Percentiles rank a stretch among this genome's conserved stretches.
phyloP scores from a whole-genome alignment of 2,329 filamentous ascomycete genomes.

The Lomentospora prolificans region DNA sequence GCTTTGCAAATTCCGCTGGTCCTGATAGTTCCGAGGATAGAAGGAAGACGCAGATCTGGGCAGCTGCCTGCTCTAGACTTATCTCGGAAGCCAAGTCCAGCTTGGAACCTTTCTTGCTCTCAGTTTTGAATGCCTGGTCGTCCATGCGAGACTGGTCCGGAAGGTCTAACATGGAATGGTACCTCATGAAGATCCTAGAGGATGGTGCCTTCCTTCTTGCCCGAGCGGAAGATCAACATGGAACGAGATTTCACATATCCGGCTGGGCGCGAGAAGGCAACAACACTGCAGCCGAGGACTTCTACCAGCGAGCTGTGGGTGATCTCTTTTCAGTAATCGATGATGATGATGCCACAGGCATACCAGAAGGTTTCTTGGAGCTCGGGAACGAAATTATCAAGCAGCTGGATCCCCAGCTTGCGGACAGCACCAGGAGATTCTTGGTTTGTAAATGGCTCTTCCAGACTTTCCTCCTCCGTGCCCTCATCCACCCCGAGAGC shows the following conservation, averaged over 20 bases:
- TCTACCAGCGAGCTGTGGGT: slow-evolving; percentile 73
- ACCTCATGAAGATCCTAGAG: slow-evolving; percentile 88
- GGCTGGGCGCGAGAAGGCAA: slow-evolving; percentile 70
- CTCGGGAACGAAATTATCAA: slow-evolving; percentile 75
- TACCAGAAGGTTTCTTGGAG: slow-evolving; percentile 76
- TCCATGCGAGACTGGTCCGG: slow-evolving; percentile 83
- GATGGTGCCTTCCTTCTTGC: slow-evolving; percentile 87
- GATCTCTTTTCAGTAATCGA: slow-evolving; percentile 79
- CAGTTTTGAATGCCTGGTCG: slow-evolving; percentile 80
- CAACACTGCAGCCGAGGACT: slow-evolving; percentile 74
- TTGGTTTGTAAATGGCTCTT: slow-evolving; percentile 90
- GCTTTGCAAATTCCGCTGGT: slow-evolving; percentile 78
- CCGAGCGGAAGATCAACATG: slow-evolving; percentile 68
- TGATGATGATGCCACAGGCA: slow-evolving; percentile 72
- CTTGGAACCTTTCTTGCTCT: slow-evolving; percentile 70
- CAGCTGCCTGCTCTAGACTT: slow-evolving; percentile 72
- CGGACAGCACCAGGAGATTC: slow-evolving; percentile 69
- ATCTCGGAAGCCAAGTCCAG: slow-evolving; percentile 68
- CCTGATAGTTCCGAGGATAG: slow-evolving; percentile 74
- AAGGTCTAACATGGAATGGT: slow-evolving; percentile 82
- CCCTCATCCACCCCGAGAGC: slow-evolving; percentile 81
- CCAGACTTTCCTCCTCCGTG: slow-evolving; percentile 72
- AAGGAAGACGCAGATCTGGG: slow-evolving; percentile 77
- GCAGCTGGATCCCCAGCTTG: slow-evolving; percentile 62
- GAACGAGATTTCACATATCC: slow-evolving; percentile 60